Evolutionary conservation across 257 asterid genomes (phyloP).

Genomic region (Sherardia arvensis): DNA sequence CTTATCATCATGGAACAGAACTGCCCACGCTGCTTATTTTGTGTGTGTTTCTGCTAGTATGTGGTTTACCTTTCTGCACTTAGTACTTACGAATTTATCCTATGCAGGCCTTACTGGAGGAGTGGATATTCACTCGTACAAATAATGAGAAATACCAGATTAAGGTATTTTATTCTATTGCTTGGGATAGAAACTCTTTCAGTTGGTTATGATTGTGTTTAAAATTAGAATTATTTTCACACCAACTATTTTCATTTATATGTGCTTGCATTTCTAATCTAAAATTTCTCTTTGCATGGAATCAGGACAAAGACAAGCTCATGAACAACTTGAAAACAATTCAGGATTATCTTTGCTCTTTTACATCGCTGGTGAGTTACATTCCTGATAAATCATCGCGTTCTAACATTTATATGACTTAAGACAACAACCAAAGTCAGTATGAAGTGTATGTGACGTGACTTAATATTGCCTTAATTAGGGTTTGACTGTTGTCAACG

Average conservation of each 20-base stretch:
- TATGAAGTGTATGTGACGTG: not conserved
- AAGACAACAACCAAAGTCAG: not conserved
- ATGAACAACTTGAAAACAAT: conserved; percentile 74
- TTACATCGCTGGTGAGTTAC: conserved; percentile 63
- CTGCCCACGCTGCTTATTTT: not conserved
- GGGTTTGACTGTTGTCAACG: conserved; percentile 75
- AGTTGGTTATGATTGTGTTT: not conserved
- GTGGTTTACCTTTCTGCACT: not conserved
- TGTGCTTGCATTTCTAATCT: conserved; percentile 7
- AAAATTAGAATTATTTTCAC: not conserved
- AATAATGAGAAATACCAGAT: conserved; percentile 58
- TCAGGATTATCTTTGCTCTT: conserved; percentile 93
- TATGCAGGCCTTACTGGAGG: conserved; percentile 88
- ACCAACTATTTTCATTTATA: not conserved
- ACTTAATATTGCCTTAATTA: conserved; percentile 26
- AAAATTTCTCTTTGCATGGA: conserved; percentile 7
- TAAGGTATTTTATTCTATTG: conserved; percentile 43
- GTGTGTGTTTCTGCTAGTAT: not conserved
- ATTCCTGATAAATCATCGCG: conserved; percentile 7
- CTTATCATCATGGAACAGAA: not conserved
- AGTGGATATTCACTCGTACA: conserved; percentile 71
- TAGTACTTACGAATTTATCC: conserved; percentile 9
- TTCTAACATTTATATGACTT: not conserved
- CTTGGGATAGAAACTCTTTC: not conserved
- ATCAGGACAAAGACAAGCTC: conserved; percentile 85